Conservation (phyloP, 176 grass and related monocot species). For the Rhipidocladum racemiflorum region DNA sequence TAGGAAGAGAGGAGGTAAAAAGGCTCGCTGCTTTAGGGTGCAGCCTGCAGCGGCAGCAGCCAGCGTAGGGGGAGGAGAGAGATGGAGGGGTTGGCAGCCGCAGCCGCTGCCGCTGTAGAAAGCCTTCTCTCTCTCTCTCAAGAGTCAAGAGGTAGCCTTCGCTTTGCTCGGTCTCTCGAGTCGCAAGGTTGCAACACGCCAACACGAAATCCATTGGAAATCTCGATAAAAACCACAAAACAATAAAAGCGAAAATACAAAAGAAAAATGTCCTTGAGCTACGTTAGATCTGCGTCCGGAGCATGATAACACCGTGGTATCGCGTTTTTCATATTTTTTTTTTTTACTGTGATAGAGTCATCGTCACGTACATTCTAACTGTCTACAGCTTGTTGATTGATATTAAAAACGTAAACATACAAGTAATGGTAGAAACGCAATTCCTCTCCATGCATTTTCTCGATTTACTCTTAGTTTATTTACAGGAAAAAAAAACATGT, state of each 20-base stretch:
- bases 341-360: neutral
- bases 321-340: accelerated
- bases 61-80: conserved; percentile 23
- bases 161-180: neutral
- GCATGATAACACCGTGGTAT: neutral
- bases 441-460: too few relatives aligned
- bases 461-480: neutral
- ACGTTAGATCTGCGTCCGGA: conserved; percentile 15
- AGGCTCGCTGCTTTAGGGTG: conserved; percentile 50
- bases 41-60: conserved; percentile 43
- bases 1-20: conserved; percentile 52
- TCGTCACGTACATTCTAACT: accelerated
- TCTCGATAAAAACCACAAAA: neutral
- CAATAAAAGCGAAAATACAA: neutral
- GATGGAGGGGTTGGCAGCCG: conserved; percentile 16
- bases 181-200: conserved; percentile 17
- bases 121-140: conserved; percentile 8
- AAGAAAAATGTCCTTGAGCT: neutral
- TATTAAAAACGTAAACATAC: accelerated
- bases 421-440: neutral
- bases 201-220: neutral
- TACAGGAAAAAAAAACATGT: neutral
- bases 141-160: too few relatives aligned
- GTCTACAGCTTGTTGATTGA: accelerated
- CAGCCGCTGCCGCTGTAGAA: conserved; percentile 41